phyloP scores from a whole-genome alignment of 805 yeast genomes.

The Ogataea paraovalis region DNA sequence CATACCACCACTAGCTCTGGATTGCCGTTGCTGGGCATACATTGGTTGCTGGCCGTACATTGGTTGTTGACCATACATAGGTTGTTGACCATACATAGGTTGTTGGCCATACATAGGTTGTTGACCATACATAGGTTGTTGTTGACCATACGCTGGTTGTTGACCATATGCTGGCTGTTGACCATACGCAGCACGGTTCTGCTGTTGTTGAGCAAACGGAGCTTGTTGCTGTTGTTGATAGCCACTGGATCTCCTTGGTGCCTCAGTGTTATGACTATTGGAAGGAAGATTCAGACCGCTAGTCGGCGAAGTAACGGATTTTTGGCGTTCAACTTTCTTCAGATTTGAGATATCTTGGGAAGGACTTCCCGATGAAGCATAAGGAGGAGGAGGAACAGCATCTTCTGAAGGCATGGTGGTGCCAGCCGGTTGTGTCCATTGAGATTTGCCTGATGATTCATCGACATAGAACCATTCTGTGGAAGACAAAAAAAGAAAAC shows the following conservation, averaged over 20 bases:
- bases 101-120: constrained; percentile 6
- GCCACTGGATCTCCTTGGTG: neutral
- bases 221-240: neutral
- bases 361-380: constrained; percentile 5
- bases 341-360: neutral
- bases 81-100: constrained; percentile 16
- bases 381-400: constrained; percentile 38
- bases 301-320: neutral
- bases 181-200: constrained; percentile 11
- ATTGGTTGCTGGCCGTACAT: constrained; percentile 16
- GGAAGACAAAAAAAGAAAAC: neutral
- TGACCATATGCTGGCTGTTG: constrained; percentile 16
- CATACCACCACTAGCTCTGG: constrained; percentile 18
- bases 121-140: constrained; percentile 4
- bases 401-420: constrained; percentile 37
- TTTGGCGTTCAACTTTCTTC: neutral
- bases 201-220: constrained; percentile 6
- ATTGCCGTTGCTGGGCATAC: constrained; percentile 19
- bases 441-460: constrained; percentile 65
- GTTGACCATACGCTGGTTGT: constrained; percentile 5
- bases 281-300: constrained; percentile 10
- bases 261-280: constrained; percentile 1
- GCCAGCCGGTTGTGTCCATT: constrained; percentile 83
- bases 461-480: constrained; percentile 75
- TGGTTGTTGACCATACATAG: constrained; percentile 16